Evolutionary conservation across 1,139 yeast genomes (phyloP), one percentile per base, ranked within the genome.

Genomic region (Insectozyma bohioensis): DNA sequence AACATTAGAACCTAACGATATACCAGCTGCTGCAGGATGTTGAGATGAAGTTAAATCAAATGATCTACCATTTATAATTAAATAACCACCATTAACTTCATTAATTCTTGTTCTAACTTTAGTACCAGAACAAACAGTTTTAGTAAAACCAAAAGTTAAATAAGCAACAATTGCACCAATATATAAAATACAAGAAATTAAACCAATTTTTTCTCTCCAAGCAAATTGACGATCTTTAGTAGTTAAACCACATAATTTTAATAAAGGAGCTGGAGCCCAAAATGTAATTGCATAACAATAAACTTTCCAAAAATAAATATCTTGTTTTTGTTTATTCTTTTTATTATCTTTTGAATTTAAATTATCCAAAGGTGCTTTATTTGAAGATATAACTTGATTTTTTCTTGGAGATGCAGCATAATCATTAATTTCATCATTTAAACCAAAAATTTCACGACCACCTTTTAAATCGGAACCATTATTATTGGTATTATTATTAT

Each of bases 131-230:
- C 98, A 92, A 19, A 88, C 95, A 1, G 95, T 75, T 47, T 72
- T 74, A 10, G 96, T 86, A 61, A 92, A 90, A 2, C 97, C 98
- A 61, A 90, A 90, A 2, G 96, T 87, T 43, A 90, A 66, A 54
- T 72, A 92, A 1, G 95, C 95, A 28, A 90, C 85, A 43, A 85
- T 62, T 0, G 87, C 78, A 31, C 94, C 97, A 37, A 85, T 63
- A 47, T 75, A 76, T 19, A 83, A 47, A 49, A 92, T 87, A 41
- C 88, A 71, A 2, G 94, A 72, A 34, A 92, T 70, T 35, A 92
- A 70, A 2, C 86, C 97, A 28, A 90, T 83, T 55, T 92, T 92
- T 56, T 92, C 98, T 54, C 97, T 75, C 98, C 98, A 92, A 0
- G 97, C 97, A 67, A 80, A 78, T 56, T 87, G 97, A 43, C 95